Base-by-base conservation (phyloP, 208 protist species). In the Acanthamoeba lenticulata region DNA sequence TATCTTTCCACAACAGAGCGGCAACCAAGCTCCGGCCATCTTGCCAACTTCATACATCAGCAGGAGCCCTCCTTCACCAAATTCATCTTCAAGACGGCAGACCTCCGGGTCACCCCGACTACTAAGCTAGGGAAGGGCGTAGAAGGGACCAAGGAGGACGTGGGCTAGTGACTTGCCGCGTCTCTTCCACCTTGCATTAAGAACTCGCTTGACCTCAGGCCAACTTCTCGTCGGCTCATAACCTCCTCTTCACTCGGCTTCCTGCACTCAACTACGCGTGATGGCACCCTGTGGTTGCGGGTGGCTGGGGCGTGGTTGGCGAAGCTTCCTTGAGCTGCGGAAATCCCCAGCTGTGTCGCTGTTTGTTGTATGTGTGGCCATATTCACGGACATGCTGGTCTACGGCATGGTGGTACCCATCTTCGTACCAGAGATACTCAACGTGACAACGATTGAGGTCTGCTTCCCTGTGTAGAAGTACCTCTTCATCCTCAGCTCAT, bases 321-420 rank as follows among this genome's bases (percentile, higher is more conserved):
- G 52, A 0, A 27, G 77, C 2, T 88, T 55, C 77, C 17, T 49
- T 13, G 24, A 38, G 3, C 29, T 88, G 2, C 77, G 77, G 27
- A n/a, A n/a, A 38, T 88, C 77, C 32, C 77, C 44, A 27, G 13
- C 36, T 0, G 24, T 38, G 4, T 60, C 77, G 7, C 44, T 88
- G 7, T 49, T 88, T 29, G 77, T 88, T 3, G 77, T 88, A 1
- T 32, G 77, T 27, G 40, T 57, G 24, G 77, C 77, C n/a, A 57
- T 88, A 19, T 88, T 88, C 38, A 88, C 77, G 24, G 77, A 88
- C 47, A 57, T 49, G 40, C 42, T 88, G 29, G 47, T 88, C 1
- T 88, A 88, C 38, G 77, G 77, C 77, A 88, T 88, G 77, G 77
- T 88, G 77, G 77, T 88, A 34, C 77, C 77, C 47, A 88, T 88